Percentiles rank a stretch among this genome's conserved stretches.
phyloP scores from a whole-genome alignment of 2,329 filamentous ascomycete genomes.

The Balansia obtecta region DNA sequence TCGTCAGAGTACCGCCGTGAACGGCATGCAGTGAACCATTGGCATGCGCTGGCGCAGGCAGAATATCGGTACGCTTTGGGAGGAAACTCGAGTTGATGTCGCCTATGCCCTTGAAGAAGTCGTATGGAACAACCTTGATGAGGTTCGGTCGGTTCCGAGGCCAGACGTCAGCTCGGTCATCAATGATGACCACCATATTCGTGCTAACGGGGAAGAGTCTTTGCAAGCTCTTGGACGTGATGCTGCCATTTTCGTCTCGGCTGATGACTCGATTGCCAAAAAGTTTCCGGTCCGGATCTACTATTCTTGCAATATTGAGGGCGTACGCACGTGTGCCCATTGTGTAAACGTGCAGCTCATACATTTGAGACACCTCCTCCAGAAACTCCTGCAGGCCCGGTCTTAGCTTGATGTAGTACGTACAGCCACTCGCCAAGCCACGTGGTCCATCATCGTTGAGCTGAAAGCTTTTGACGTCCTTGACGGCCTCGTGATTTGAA shows the following conservation, averaged over 20 bases:
- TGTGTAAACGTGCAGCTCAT: slow-evolving; percentile 95
- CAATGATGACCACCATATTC: slow-evolving; percentile 98
- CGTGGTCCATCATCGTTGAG: slow-evolving; percentile 73
- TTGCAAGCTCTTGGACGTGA: slow-evolving; percentile 80
- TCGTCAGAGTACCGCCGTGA: background rate
- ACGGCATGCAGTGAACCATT: slow-evolving; percentile 11
- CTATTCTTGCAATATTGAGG: slow-evolving; percentile 77
- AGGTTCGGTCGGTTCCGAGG: slow-evolving; percentile 79
- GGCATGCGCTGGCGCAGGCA: slow-evolving; percentile 20
- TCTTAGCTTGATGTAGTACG: slow-evolving; percentile 97
- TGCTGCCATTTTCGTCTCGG: slow-evolving; percentile 89
- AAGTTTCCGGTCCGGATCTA: slow-evolving; percentile 78
- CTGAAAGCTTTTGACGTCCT: slow-evolving; percentile 80
- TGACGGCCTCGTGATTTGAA: slow-evolving; percentile 82
- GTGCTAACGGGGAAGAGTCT: slow-evolving; percentile 92
- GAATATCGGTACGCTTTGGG: slow-evolving; percentile 56
- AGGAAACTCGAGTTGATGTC: slow-evolving; percentile 98
- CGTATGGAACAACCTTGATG: slow-evolving; percentile 88
- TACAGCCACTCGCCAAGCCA: slow-evolving; percentile 58
- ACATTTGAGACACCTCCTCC: slow-evolving; percentile 62
- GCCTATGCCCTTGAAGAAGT: slow-evolving; percentile 96
- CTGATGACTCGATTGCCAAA: slow-evolving; percentile 94
- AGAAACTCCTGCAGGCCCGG: slow-evolving; percentile 77
- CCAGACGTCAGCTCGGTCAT: slow-evolving; percentile 95
- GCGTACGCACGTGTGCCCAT: slow-evolving; percentile 99